Conservation (phyloP, 2,329 filamentous ascomycete species). For the Colletotrichum sp. region DNA sequence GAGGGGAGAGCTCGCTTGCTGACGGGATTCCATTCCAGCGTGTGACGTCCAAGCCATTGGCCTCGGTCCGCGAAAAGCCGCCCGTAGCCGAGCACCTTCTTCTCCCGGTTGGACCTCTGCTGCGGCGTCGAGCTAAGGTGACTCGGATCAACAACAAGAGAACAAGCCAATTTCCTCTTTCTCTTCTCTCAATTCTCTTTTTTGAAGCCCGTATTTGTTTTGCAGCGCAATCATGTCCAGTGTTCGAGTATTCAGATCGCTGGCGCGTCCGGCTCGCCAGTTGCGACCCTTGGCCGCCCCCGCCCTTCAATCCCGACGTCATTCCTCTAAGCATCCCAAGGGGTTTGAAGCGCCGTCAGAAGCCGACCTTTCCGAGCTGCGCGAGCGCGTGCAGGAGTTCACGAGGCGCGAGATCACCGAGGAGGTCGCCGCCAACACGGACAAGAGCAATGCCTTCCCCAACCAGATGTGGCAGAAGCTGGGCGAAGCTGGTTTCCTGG, state of each 20-base stretch:
- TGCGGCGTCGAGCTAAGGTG: constrained; percentile 10
- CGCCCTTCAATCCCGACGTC: constrained; percentile 40
- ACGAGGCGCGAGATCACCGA: constrained; percentile 85
- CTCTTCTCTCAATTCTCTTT: neutral
- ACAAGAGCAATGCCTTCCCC: constrained; percentile 87
- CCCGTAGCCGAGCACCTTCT: constrained; percentile 36
- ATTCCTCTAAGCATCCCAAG: constrained; percentile 64
- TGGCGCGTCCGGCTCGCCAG: constrained; percentile 35
- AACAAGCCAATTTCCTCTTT: constrained; percentile 7
- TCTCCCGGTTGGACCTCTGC: constrained; percentile 21
- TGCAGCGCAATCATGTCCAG: constrained; percentile 38
- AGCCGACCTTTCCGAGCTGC: constrained; percentile 78
- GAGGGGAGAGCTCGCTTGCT: constrained; percentile 19
- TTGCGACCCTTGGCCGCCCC: constrained; percentile 31
- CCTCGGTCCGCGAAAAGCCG: constrained; percentile 48
- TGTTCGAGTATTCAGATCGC: constrained; percentile 39
- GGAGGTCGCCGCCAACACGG: constrained; percentile 81
- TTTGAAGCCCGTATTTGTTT: neutral
- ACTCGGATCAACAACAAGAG: constrained; percentile 7
- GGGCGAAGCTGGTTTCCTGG: constrained; percentile 88
- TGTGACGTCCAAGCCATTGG: constrained; percentile 21
- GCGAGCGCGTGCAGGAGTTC: constrained; percentile 88
- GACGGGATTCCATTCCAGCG: constrained; percentile 15
- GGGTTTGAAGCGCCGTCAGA: constrained; percentile 72
- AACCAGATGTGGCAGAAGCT: constrained; percentile 92